Percentiles rank a stretch among this genome's conserved stretches.
Evolutionary conservation across 179 eudicot genomes (phyloP).

Genomic region (Vitellaria paradoxa): DNA sequence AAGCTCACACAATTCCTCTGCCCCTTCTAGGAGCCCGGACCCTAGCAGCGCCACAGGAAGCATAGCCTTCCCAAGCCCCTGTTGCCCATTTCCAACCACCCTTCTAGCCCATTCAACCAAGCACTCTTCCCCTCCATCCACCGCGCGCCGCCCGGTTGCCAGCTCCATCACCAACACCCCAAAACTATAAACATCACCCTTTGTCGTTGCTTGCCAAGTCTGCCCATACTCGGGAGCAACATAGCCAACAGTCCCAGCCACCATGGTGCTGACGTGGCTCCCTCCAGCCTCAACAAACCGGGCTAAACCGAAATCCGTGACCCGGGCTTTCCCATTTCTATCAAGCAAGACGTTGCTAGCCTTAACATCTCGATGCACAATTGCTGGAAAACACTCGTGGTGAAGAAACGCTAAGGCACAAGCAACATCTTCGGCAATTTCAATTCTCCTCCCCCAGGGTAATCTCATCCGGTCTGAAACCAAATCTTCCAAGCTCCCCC

Average conservation of each 20-base stretch:
- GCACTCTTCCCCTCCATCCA: slow-evolving; percentile 84
- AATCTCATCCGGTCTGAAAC: slow-evolving; percentile 49
- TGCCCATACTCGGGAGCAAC: slow-evolving; percentile 97
- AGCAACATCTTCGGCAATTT: slow-evolving; percentile 69
- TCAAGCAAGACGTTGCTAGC: slow-evolving; percentile 91
- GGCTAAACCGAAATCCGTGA: slow-evolving; percentile 91
- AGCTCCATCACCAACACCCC: slow-evolving; percentile 92
- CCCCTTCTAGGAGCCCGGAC: slow-evolving; percentile 47
- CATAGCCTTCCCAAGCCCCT: slow-evolving; percentile 19
- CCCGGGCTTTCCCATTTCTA: slow-evolving; percentile 62
- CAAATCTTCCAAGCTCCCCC: slow-evolving; percentile 77
- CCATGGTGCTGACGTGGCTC: slow-evolving; percentile 90
- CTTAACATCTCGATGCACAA: slow-evolving; percentile 92
- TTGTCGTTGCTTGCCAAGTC: slow-evolving; percentile 95
- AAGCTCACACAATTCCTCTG: slow-evolving; percentile 57
- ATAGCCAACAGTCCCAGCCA: slow-evolving; percentile 94
- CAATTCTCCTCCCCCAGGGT: slow-evolving; percentile 54
- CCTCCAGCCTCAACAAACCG: slow-evolving; percentile 69
- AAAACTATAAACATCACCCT: slow-evolving; percentile 95
- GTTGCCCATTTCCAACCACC: slow-evolving; percentile 43
- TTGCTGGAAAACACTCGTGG: slow-evolving; percentile 79
- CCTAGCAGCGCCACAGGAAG: slow-evolving; percentile 38
- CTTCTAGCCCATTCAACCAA: slow-evolving; percentile 82
- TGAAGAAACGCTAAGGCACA: slow-evolving; percentile 80
- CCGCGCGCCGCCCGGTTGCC: slow-evolving; percentile 86